These are phyloP conservation scores for Hanseniaspora sp. DNA, from an alignment of 1,139 yeast species.

Conservation along the genomic window DNA sequence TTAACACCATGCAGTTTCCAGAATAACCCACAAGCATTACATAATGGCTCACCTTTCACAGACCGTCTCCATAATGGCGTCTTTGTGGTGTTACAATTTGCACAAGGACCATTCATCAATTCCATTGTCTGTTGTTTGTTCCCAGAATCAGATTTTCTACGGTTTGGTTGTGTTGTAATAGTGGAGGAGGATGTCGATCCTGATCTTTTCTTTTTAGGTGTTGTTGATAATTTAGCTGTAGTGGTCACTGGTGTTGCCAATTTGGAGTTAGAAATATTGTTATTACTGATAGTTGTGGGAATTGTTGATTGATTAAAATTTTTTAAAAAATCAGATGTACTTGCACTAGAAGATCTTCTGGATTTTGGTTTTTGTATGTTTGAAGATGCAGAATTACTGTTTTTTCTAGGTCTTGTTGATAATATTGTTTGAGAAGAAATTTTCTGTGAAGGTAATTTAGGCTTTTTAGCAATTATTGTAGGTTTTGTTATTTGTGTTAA, in stretches of 20 bases:
- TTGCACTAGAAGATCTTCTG: slow-evolving; percentile 11
- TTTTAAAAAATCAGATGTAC: not conserved
- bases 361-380: slow-evolving; percentile 12
- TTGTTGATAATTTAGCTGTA: not conserved
- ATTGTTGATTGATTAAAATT: not conserved
- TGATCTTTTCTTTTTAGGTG: slow-evolving; percentile 3
- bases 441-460: not conserved
- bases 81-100: slow-evolving; percentile 84
- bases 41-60: slow-evolving; percentile 81
- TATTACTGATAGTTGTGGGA: not conserved
- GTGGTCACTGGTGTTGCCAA: too few species aligned
- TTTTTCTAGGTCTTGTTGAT: not conserved
- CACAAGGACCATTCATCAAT: slow-evolving; percentile 35
- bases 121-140: not conserved
- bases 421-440: not conserved
- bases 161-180: not conserved
- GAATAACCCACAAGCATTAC: slow-evolving; percentile 92
- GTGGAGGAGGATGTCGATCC: not conserved
- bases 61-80: slow-evolving; percentile 95
- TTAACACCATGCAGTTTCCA: slow-evolving; percentile 88
- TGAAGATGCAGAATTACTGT: not conserved
- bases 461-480: not conserved
- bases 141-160: not conserved
- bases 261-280: not conserved
- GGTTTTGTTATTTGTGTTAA: not conserved